Conservation (phyloP, 352 stramenopile species). For the Phytophthora citrophthora region DNA sequence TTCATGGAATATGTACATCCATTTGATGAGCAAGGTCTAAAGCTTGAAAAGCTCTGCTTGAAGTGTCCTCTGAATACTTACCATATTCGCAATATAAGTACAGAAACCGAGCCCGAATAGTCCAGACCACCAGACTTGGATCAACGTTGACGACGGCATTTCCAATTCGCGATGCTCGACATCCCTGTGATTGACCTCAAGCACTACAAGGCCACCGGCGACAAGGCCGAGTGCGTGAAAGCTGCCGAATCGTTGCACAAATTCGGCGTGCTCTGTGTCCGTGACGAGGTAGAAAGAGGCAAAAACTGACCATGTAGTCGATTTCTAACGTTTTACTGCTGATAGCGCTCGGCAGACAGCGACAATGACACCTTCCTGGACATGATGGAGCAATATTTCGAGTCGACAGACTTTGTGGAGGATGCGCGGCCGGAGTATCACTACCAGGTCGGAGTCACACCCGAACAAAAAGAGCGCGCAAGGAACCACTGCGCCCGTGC, state of each 20-base stretch:
- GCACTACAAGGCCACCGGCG: constrained; percentile 74
- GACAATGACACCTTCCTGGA: constrained; percentile 90
- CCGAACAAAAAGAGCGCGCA: constrained; percentile 83
- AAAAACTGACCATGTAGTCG: neutral
- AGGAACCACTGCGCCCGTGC: constrained; percentile 85
- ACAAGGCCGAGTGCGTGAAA: constrained; percentile 74
- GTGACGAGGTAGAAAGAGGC: constrained; percentile 54
- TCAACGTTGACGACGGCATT: constrained; percentile 1
- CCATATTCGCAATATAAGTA: constrained; percentile 4
- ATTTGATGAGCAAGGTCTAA: too few species aligned
- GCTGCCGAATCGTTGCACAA: constrained; percentile 85
- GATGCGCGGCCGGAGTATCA: constrained; percentile 90
- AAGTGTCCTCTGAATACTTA: constrained; percentile 19
- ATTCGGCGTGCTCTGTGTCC: constrained; percentile 86
- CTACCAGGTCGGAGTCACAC: constrained; percentile 92
- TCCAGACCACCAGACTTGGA: constrained; percentile 1
- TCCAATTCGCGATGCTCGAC: constrained; percentile 56
- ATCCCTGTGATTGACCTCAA: constrained; percentile 86
- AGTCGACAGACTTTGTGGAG: constrained; percentile 82
- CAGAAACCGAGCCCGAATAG: constrained; percentile 6
- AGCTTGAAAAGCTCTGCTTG: neutral
- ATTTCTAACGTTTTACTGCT: constrained; percentile 10
- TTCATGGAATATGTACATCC: too few species aligned
- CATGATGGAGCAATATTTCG: constrained; percentile 95
- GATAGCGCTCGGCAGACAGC: constrained; percentile 64